Evolutionary conservation across 495 filamentous ascomycete species (phyloP).

Genomic region (Tuber calosporum): DNA sequence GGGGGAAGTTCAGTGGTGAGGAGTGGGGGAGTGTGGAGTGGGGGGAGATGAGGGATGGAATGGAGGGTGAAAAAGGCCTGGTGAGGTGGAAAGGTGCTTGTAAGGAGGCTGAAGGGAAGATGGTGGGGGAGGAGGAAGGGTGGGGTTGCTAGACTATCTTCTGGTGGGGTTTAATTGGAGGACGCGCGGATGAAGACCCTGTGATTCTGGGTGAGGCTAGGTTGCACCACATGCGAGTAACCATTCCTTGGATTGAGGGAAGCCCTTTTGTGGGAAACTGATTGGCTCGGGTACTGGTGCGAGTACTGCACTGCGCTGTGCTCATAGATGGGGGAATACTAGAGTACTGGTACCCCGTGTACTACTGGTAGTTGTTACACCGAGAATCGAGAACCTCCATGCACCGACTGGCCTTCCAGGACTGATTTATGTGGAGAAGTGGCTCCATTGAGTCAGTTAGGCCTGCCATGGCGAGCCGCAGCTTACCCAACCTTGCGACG

Average conservation of each 20-base stretch:
- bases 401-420: not conserved
- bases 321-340: too few relatives aligned
- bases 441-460: not conserved
- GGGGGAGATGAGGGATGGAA: not conserved
- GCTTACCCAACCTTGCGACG: not conserved
- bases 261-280: not conserved
- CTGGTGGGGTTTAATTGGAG: not conserved
- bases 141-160: not conserved
- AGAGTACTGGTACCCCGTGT: too few relatives aligned
- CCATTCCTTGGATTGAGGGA: not conserved
- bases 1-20: not conserved
- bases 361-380: not conserved
- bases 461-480: not conserved
- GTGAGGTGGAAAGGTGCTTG: not conserved
- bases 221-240: not conserved
- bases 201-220: not conserved
- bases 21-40: not conserved
- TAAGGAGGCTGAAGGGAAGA: slow-evolving; percentile 22
- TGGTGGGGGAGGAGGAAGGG: not conserved
- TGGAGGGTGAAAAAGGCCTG: not conserved
- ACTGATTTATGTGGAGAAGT: not conserved
- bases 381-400: not conserved
- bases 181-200: not conserved
- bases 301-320: too few relatives aligned
- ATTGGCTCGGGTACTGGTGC: not conserved